Percentiles rank a stretch among this genome's conserved stretches.
These are phyloP conservation scores for Trametes coccinea DNA, from an alignment of 768 basidiomycete species.

Conservation along the genomic window DNA sequence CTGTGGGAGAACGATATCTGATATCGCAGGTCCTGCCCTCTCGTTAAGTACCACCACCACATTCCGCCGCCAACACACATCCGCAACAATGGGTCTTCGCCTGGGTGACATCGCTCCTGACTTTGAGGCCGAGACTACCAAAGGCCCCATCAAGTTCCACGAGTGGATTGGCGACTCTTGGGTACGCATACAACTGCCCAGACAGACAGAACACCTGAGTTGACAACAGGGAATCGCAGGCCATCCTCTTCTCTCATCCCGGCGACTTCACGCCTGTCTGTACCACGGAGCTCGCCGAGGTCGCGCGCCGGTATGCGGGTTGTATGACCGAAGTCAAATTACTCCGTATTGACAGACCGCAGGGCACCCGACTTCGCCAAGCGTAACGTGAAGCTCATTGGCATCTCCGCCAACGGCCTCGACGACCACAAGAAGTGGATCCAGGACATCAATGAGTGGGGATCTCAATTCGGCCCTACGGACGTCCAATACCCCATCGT, in stretches of 20 bases:
- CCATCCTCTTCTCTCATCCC: constrained; percentile 91
- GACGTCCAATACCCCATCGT: constrained; percentile 92
- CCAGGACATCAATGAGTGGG: constrained; percentile 80
- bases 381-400: constrained; percentile 91
- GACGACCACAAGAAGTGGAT: constrained; percentile 87
- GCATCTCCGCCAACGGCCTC: constrained; percentile 89
- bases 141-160: constrained; percentile 88
- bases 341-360: neutral
- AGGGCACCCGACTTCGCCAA: constrained; percentile 78
- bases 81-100: constrained; percentile 48
- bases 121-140: constrained; percentile 88
- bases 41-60: neutral
- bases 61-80: neutral
- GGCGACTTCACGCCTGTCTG: constrained; percentile 93
- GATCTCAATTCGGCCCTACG: constrained; percentile 68
- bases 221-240: constrained; percentile 42
- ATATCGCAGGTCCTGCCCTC: constrained; percentile 4
- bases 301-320: constrained; percentile 59
- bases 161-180: constrained; percentile 89
- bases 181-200: constrained; percentile 46
- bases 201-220: no score
- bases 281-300: constrained; percentile 97
- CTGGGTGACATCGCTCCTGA: constrained; percentile 90
- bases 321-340: neutral
- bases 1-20: constrained; percentile 6